Base-by-base conservation (phyloP, 1,139 yeast genomes). In the Yamadazyma atlantica region DNA sequence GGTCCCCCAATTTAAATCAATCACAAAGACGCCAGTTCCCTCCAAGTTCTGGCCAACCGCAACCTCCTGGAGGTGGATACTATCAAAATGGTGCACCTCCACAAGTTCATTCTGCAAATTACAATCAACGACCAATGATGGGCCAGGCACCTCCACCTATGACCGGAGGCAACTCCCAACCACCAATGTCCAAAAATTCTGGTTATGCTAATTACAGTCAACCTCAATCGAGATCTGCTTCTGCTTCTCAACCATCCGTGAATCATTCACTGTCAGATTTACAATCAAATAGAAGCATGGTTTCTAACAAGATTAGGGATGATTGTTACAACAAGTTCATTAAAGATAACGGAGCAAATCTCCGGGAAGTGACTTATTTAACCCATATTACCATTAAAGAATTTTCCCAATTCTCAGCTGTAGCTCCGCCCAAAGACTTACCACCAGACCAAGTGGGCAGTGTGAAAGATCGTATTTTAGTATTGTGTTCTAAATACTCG, bases 301-400 rank as follows among this genome's bases (percentile, higher is more conserved):
- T 49, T 1, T 51, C 64, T 2, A 72, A 67, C 37, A 69, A 68
- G 43, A 53, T 71, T 35, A 58, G 60, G 17, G 55, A 58, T n/a
- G 75, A 69, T 42, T 69, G 75, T 46, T 70, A 69, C 46, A 63
- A 66, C 18, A 69, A 68, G 38, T 49, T 48, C 29, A 49, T 61
- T 17, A 46, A 51, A 15, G 64, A 60, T 35, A 48, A 51, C 25
- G 74, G 69, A 12, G 54, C 50, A 32, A 52, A 50, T 32, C 57
- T 56, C 12, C 54, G 60, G 7, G 76, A 70, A 34, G 46, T 57
- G 2, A 50, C 63, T 3, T 71, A 71, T 46, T 64, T 42, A 33
- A 58, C 72, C 11, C 77, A 71, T 39, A 50, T 70, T 14, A 48
- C 54, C 22, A 58, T 71, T 29, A 59, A 63, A 26, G 77, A 71